Evolutionary conservation across 257 asterid genomes (phyloP), one percentile per base, ranked within the genome.

Genomic region (Leonotis leonurus): DNA sequence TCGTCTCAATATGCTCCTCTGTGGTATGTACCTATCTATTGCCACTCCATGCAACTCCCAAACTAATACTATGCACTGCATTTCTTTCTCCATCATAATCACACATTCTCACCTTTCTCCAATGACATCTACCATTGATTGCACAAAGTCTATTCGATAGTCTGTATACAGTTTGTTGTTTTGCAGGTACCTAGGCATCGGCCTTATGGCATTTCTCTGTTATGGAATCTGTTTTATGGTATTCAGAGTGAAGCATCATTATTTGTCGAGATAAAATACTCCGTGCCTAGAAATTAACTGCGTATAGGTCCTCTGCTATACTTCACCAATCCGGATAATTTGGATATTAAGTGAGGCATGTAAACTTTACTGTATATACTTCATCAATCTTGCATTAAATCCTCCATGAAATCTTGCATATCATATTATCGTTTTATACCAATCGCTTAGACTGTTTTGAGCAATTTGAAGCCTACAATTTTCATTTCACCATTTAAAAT

Each of bases 171-270:
- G n/a, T n/a, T n/a, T n/a, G n/a, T n/a, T n/a, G 36, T 46, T 22
- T 67, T 33, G 71, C 85, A 89, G 97, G 91, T 84, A 86, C 36
- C 3, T 81, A 14, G 83, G 65, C 6, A 80, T 85, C 13, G 91
- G 94, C 64, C 45, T 87, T 68, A 32, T 81, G 65, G 77, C 79
- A 22, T 55, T 89, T 20, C 90, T 85, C 33, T 84, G 87, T 75
- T 89, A 69, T 45, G 81, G 83, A 13, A 9, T 83, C 60, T 83
- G 75, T 60, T 40, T 67, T 13, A 75, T 83, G 4, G 25, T 85
- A 33, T 70, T 73, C 59, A 71, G 73, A 73, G 40, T 77, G 22
- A 89, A 87, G 60, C 65, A 35, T 41, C 45, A 22, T 52, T 72
- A 11, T 58, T 60, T 75, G 65, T 51, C 89, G 52, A 72, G 77